phyloP scores from a whole-genome alignment of 1,284 basidiomycete species.

The Fomitopsis palustris region DNA sequence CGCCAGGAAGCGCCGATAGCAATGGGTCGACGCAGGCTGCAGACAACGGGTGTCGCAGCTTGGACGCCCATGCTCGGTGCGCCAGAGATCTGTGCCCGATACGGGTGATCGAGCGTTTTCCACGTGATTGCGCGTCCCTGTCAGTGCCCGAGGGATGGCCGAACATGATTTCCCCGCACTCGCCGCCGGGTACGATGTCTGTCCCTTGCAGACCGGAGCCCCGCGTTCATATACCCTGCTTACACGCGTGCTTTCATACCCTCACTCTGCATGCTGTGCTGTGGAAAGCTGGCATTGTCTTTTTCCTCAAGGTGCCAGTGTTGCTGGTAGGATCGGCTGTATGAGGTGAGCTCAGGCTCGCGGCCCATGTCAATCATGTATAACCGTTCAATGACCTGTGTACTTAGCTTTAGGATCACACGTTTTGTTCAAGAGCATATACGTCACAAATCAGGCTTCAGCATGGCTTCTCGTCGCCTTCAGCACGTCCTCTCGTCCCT shows the following conservation, averaged over 20 bases:
- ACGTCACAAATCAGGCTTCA: background rate
- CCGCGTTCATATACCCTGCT: slow-evolving; percentile 1
- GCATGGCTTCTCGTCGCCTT: slow-evolving; percentile 38
- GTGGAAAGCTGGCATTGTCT: too few species aligned
- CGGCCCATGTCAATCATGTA: too few species aligned
- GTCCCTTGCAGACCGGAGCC: slow-evolving; percentile 6
- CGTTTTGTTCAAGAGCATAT: background rate
- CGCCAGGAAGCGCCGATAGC: too few species aligned
- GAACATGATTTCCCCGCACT: slow-evolving; percentile 1
- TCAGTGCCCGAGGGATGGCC: background rate
- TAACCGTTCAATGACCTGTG: too few species aligned
- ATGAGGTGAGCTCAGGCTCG: too few species aligned
- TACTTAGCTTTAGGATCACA: background rate
- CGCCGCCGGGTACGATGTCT: background rate
- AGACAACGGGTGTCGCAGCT: background rate
- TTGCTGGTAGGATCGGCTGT: too few species aligned
- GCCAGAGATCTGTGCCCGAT: background rate
- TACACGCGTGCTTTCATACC: background rate
- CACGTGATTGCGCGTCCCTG: background rate
- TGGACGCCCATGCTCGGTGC: background rate
- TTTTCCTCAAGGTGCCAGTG: too few species aligned
- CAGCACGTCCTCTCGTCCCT: slow-evolving; percentile 44
- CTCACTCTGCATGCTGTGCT: background rate
- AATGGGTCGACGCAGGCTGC: too few species aligned
- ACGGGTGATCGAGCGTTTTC: background rate